phyloP scores from a whole-genome alignment of 176 grass and related monocot genomes.

The Ensete ventricosum region DNA sequence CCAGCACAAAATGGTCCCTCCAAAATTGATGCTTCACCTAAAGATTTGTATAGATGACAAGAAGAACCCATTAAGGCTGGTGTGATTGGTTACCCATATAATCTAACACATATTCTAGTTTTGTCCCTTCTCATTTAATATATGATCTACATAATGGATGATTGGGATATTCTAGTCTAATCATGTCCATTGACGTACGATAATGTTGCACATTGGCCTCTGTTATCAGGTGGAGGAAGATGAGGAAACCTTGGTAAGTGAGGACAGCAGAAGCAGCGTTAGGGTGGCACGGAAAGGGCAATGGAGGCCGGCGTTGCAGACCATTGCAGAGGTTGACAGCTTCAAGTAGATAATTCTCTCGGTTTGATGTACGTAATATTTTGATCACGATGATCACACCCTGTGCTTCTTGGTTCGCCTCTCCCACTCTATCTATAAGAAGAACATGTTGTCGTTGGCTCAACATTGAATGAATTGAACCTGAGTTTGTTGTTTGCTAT shows the following conservation, averaged over 20 bases:
- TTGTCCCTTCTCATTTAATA: background rate
- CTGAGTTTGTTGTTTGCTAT: too few species aligned
- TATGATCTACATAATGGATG: background rate
- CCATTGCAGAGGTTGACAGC: slow-evolving; percentile 21
- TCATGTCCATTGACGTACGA: too few species aligned
- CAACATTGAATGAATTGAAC: too few species aligned
- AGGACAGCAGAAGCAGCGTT: background rate
- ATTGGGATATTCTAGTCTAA: too few species aligned
- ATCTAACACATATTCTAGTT: background rate
- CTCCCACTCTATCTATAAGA: too few species aligned
- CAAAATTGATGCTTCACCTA: background rate
- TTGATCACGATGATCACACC: background rate
- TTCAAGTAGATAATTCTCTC: background rate
- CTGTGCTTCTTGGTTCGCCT: too few species aligned
- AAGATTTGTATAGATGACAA: background rate
- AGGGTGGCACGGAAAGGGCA: background rate
- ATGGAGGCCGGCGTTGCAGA: slow-evolving; percentile 28
- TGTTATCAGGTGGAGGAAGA: background rate
- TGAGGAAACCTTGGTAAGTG: background rate
- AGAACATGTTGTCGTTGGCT: too few species aligned
- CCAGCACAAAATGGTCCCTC: background rate
- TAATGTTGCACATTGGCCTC: too few species aligned
- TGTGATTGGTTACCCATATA: background rate
- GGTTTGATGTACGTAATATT: background rate
- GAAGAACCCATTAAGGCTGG: background rate